Percentiles rank a stretch among this genome's conserved stretches.
phyloP scores from a whole-genome alignment of 306 rosid genomes.

The Rubus parviflorus region DNA sequence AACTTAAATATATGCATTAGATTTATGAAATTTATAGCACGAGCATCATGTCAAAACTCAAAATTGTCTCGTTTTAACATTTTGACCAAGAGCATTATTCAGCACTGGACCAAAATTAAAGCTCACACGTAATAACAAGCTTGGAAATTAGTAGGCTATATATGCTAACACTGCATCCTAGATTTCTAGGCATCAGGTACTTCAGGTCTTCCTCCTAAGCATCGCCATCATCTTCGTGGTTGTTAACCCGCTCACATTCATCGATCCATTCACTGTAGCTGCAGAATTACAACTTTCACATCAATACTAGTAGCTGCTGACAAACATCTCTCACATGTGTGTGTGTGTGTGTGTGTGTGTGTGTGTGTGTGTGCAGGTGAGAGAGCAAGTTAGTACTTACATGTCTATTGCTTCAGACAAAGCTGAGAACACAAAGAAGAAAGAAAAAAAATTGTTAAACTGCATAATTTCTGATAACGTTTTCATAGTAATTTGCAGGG shows the following conservation, averaged over 20 bases:
- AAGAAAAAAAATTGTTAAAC: background rate
- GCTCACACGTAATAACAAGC: background rate
- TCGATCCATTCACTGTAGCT: conserved; percentile 88
- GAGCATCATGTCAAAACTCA: background rate
- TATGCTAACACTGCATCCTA: conserved; percentile 1
- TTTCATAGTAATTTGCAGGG: background rate
- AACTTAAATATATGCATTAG: background rate
- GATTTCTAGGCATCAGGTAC: conserved; percentile 6
- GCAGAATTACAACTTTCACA: conserved; percentile 18
- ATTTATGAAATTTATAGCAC: background rate
- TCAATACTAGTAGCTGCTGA: conserved; percentile 29
- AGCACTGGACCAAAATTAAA: background rate
- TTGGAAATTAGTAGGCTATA: background rate
- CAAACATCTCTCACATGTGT: background rate
- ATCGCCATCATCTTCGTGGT: conserved; percentile 60
- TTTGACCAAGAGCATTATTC: background rate
- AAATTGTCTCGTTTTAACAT: background rate
- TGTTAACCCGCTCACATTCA: conserved; percentile 82
- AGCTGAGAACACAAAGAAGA: conserved; percentile 40
- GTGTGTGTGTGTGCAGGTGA: background rate
- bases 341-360: background rate
- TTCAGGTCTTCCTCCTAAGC: conserved; percentile 30
- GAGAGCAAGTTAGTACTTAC: conserved; percentile 34
- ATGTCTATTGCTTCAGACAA: conserved; percentile 71
- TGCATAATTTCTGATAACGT: background rate